Evolutionary conservation across 352 stramenopile genomes (phyloP).

Genomic region (Phytopythium delawarense): DNA sequence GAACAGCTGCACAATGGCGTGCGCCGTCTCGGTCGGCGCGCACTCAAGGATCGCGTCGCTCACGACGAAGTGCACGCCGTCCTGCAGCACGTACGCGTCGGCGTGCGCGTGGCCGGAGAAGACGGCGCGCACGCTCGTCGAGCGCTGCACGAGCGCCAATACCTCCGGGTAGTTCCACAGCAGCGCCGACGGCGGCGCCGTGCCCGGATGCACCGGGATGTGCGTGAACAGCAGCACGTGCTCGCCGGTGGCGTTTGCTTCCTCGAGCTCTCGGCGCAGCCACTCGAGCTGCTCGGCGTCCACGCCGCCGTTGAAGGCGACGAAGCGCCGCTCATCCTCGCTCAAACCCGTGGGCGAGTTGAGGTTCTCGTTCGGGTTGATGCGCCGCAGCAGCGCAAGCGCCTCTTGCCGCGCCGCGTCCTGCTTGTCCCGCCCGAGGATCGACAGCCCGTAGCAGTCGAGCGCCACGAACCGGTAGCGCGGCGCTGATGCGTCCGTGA

Average conservation of each 20-base stretch:
- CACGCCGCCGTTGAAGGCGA: constrained; percentile 76
- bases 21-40: constrained; percentile 42
- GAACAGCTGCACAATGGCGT: constrained; percentile 60
- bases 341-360: constrained; percentile 62
- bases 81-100: constrained; percentile 43
- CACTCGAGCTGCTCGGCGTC: constrained; percentile 56
- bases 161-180: constrained; percentile 82
- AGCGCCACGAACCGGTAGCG: constrained; percentile 62
- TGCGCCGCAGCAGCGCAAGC: constrained; percentile 24
- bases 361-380: constrained; percentile 71
- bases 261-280: constrained; percentile 33
- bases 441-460: constrained; percentile 66
- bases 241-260: constrained; percentile 23
- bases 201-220: constrained; percentile 53
- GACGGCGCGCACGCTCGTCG: constrained; percentile 50
- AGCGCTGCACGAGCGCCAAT: constrained; percentile 35
- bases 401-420: constrained; percentile 48
- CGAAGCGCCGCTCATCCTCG: constrained; percentile 44
- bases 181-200: constrained; percentile 33
- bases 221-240: constrained; percentile 76
- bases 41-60: constrained; percentile 72
- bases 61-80: constrained; percentile 65
- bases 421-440: constrained; percentile 39
- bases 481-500: constrained; percentile 32
- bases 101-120: constrained; percentile 70